Evolutionary conservation across 1,284 basidiomycete species (phyloP).

Genomic region (Ceratobasidium sp.): DNA sequence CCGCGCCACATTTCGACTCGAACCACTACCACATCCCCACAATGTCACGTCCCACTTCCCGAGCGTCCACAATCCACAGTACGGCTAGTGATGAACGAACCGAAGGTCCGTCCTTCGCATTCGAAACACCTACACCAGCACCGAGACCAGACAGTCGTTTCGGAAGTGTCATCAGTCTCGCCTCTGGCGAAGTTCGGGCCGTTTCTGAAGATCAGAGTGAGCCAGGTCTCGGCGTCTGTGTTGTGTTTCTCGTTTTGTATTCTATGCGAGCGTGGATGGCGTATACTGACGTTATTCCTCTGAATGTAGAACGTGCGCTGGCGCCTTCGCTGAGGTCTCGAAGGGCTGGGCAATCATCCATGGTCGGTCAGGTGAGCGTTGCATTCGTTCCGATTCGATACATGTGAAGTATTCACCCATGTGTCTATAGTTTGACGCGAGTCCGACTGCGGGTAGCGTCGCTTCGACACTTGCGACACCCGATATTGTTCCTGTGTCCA

Average conservation of each 20-base stretch:
- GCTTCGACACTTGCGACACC: conserved; percentile 30
- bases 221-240: neutral
- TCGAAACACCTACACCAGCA: conserved; percentile 31
- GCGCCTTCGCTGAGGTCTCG: conserved; percentile 28
- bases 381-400: neutral
- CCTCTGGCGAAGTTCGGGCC: conserved; percentile 22
- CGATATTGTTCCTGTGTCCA: neutral
- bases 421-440: conserved; percentile 14
- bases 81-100: conserved; percentile 15
- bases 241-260: neutral
- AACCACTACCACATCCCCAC: conserved; percentile 8
- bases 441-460: conserved; percentile 3
- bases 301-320: conserved; percentile 19
- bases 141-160: conserved; percentile 18
- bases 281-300: conserved; percentile 6
- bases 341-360: conserved; percentile 9
- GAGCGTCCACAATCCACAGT: conserved; percentile 34
- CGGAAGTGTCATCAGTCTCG: conserved; percentile 22
- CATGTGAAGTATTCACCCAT: neutral
- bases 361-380: conserved; percentile 19
- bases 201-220: conserved; percentile 37
- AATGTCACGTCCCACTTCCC: conserved; percentile 25
- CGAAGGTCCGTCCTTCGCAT: conserved; percentile 25
- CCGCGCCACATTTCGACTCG: neutral
- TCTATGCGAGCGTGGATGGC: neutral